Conservation (phyloP, 352 stramenopile genomes). For the Globisporangium cylindrosporum region DNA sequence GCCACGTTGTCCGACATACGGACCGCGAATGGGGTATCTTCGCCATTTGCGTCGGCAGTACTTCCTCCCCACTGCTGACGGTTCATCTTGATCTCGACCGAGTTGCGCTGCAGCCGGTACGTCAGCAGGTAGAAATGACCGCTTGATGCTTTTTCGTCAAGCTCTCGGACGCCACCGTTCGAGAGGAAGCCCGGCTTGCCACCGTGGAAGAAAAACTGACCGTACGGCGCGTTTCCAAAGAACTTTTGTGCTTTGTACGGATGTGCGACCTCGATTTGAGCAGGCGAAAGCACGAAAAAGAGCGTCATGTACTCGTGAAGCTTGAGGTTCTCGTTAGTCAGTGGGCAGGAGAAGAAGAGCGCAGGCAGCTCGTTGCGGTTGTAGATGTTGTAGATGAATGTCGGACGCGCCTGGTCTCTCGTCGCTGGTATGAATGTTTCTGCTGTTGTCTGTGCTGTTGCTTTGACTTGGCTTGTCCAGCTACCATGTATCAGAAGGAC, state of each 20-base stretch:
- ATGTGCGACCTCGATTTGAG: slow-evolving; percentile 35
- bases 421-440: slow-evolving; percentile 16
- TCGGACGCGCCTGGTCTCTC: slow-evolving; percentile 9
- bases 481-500: slow-evolving; percentile 14
- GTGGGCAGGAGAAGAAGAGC: slow-evolving; percentile 53
- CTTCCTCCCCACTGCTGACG: slow-evolving; percentile 23
- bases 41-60: slow-evolving; percentile 4
- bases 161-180: slow-evolving; percentile 40
- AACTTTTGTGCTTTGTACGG: slow-evolving; percentile 56
- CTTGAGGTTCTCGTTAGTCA: slow-evolving; percentile 27
- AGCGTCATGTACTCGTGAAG: slow-evolving; percentile 63
- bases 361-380: slow-evolving; percentile 29
- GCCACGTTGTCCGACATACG: slow-evolving; percentile 45
- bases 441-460: not conserved
- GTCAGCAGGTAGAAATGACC: slow-evolving; percentile 34
- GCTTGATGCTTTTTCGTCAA: slow-evolving; percentile 16
- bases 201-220: slow-evolving; percentile 58
- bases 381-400: slow-evolving; percentile 12
- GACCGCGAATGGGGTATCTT: slow-evolving; percentile 17
- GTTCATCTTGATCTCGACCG: slow-evolving; percentile 49
- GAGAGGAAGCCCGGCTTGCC: slow-evolving; percentile 59
- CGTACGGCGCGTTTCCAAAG: slow-evolving; percentile 67
- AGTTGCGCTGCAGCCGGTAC: slow-evolving; percentile 44
- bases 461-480: slow-evolving; percentile 33
- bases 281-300: slow-evolving; percentile 56